phyloP scores from a whole-genome alignment of 768 basidiomycete genomes.

The Boletus subcaerulescens region DNA sequence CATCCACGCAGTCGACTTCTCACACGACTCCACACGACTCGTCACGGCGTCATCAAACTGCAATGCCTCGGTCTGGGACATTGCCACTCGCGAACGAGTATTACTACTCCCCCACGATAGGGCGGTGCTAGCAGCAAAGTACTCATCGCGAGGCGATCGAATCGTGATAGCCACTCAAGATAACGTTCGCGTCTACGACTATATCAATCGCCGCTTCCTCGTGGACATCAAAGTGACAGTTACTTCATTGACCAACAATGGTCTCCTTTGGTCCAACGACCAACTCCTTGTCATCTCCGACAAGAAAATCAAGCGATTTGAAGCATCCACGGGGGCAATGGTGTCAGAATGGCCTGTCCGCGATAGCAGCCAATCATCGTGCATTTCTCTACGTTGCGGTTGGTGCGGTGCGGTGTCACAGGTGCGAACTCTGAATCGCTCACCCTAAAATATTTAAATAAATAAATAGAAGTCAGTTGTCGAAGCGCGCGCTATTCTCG shows the following conservation, averaged over 20 bases:
- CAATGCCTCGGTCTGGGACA: background rate
- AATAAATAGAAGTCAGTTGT: no score
- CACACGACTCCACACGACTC: background rate
- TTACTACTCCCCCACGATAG: background rate
- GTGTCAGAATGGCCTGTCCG: background rate
- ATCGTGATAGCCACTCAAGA: background rate
- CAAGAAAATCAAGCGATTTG: background rate
- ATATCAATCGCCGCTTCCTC: background rate
- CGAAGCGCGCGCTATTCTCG: no score
- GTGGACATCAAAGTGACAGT: background rate
- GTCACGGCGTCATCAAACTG: background rate
- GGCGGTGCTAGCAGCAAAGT: background rate
- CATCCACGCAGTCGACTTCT: no score
- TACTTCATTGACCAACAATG: background rate
- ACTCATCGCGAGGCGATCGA: background rate
- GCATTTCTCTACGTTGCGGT: background rate
- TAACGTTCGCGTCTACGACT: constrained; percentile 1
- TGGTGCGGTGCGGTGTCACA: no score
- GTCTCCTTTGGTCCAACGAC: background rate
- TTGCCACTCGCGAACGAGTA: background rate
- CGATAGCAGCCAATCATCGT: background rate
- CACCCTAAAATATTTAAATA: no score
- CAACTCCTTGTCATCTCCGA: background rate
- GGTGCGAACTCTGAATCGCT: no score
- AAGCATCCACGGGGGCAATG: background rate